Evolutionary conservation across 768 basidiomycete genomes (phyloP).

Genomic region (Tricholoma furcatifolium): DNA sequence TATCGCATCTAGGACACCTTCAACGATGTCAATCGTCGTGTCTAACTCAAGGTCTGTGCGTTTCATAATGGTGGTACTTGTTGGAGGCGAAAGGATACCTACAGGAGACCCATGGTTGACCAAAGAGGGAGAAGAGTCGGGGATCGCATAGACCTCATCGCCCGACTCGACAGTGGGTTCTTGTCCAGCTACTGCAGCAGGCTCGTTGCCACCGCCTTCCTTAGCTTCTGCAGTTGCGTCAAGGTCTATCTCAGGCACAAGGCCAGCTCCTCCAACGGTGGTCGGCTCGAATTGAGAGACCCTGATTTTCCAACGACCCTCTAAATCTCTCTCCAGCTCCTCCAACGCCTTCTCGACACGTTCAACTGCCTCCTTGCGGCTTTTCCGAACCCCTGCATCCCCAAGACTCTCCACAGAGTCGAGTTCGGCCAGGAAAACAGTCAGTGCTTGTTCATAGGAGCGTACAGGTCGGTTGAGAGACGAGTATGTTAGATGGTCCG

Average conservation of each 20-base stretch:
- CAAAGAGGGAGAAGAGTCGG: too few relatives aligned
- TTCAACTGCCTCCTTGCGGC: slow-evolving; percentile 52
- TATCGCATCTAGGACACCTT: too few relatives aligned
- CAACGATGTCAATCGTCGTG: too few relatives aligned
- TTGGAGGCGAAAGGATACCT: too few relatives aligned
- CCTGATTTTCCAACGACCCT: slow-evolving; percentile 29
- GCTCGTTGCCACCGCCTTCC: too few relatives aligned
- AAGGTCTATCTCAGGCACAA: not conserved
- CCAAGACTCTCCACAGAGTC: slow-evolving; percentile 64
- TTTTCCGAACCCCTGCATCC: slow-evolving; percentile 47
- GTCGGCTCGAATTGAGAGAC: not conserved
- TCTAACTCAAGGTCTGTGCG: too few relatives aligned
- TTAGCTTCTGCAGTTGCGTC: not conserved
- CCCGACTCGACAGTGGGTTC: too few relatives aligned
- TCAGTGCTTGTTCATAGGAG: slow-evolving; percentile 59
- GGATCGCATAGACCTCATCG: too few relatives aligned
- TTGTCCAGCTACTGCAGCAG: too few relatives aligned
- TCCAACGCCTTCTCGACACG: slow-evolving; percentile 56
- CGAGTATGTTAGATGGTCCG: slow-evolving; percentile 50
- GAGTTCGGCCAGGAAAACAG: slow-evolving; percentile 49
- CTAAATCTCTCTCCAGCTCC: slow-evolving; percentile 46
- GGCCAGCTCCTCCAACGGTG: not conserved
- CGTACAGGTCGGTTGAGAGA: slow-evolving; percentile 56
- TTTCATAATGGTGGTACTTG: too few relatives aligned
- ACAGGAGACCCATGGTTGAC: too few relatives aligned